These are phyloP conservation scores for Gossypium stocksii DNA, from an alignment of 345 rosid species.

Conservation along the genomic window DNA sequence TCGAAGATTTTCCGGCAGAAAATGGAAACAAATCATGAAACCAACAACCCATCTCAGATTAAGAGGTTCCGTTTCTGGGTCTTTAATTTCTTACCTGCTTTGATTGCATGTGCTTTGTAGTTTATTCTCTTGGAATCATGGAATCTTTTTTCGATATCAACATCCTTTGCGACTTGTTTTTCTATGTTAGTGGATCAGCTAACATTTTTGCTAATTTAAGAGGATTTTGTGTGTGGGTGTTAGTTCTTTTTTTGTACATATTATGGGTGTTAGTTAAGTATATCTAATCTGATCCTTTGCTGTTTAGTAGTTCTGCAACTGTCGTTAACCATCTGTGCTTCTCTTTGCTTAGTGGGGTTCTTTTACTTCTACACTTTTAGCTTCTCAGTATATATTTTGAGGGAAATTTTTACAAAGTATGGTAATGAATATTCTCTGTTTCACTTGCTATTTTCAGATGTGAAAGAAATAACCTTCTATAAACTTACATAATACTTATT, in stretches of 20 bases:
- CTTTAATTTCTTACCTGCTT: conserved; percentile 2
- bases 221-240: not conserved
- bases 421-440: too few relatives aligned
- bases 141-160: not conserved
- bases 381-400: not conserved
- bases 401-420: too few relatives aligned
- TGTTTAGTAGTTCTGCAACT: not conserved
- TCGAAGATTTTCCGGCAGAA: not conserved
- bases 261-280: not conserved
- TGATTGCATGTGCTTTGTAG: not conserved
- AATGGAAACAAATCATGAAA: conserved; percentile 29
- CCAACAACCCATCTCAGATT: conserved; percentile 24
- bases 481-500: too few relatives aligned
- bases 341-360: not conserved
- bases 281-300: not conserved
- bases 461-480: too few relatives aligned
- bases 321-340: not conserved
- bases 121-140: not conserved
- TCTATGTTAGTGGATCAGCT: not conserved
- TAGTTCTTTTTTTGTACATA: too few relatives aligned
- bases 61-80: conserved; percentile 36
- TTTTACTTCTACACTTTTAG: not conserved
- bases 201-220: not conserved
- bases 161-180: not conserved
- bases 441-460: too few relatives aligned